Evolutionary conservation across 306 rosid species (phyloP).

Genomic region (Corylus heterophylla): DNA sequence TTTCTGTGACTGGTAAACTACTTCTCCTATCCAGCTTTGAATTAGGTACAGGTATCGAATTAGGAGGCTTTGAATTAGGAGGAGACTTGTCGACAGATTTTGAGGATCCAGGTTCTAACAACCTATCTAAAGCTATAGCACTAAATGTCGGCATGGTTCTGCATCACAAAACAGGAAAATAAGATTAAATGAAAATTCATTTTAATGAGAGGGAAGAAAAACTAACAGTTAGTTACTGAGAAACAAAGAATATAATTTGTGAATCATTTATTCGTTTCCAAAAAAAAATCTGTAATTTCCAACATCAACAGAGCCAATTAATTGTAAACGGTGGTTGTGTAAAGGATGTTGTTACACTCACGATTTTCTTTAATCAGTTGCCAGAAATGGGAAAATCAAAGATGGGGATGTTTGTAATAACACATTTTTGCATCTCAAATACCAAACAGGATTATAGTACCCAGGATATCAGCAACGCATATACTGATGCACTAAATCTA

Average conservation of each 20-base stretch:
- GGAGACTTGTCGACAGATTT: conserved; percentile 60
- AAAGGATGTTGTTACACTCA: neutral
- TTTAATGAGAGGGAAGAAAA: neutral
- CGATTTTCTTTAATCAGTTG: neutral
- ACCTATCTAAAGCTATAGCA: conserved; percentile 81
- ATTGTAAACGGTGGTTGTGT: neutral
- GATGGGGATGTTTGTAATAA: neutral
- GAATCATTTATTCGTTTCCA: neutral
- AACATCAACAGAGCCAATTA: neutral
- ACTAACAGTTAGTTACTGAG: neutral
- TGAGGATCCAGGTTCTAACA: conserved; percentile 78
- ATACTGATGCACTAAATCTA: neutral
- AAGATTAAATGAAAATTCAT: conserved; percentile 11
- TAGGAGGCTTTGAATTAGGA: conserved; percentile 52
- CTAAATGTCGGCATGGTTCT: conserved; percentile 83
- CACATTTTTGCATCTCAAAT: neutral
- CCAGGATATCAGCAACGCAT: neutral
- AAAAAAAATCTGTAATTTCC: neutral
- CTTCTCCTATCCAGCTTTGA: conserved; percentile 59
- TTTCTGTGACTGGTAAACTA: conserved; percentile 38
- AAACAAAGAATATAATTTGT: neutral
- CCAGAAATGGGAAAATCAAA: neutral
- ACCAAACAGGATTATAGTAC: neutral
- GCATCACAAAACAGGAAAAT: conserved; percentile 33
- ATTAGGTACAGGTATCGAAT: conserved; percentile 38